Evolutionary conservation across 2,329 filamentous ascomycete genomes (phyloP).

Genomic region (Colletotrichum ledebouriae): DNA sequence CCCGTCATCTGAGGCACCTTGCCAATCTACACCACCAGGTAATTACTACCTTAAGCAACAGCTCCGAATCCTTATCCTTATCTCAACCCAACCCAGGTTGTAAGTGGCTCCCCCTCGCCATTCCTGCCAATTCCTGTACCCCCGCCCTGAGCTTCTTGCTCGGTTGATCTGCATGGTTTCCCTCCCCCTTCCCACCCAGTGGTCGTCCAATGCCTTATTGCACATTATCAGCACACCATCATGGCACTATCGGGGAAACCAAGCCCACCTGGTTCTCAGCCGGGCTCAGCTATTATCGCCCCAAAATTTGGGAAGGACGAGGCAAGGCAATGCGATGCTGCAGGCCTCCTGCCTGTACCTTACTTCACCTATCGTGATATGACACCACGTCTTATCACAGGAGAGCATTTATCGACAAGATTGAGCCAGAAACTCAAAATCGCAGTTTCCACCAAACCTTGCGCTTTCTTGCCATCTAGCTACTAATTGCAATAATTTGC

Average conservation of each 20-base stretch:
- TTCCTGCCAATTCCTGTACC: background rate
- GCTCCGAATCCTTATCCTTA: conserved; percentile 19
- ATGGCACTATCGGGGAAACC: conserved; percentile 12
- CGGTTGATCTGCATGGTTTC: conserved; percentile 15
- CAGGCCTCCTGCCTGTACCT: conserved; percentile 32
- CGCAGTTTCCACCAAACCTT: conserved; percentile 9
- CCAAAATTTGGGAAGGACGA: conserved; percentile 17
- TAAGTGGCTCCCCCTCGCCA: conserved; percentile 38
- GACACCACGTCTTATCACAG: conserved; percentile 24
- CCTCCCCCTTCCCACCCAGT: conserved; percentile 4
- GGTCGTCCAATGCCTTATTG: conserved; percentile 32
- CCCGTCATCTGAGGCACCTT: too few species aligned
- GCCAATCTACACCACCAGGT: background rate
- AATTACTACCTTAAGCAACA: background rate
- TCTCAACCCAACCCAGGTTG: conserved; percentile 17
- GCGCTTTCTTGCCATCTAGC: background rate
- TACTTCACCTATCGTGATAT: conserved; percentile 26
- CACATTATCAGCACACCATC: conserved; percentile 39
- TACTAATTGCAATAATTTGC: conserved; percentile 24
- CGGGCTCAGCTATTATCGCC: conserved; percentile 28
- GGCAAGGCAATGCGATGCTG: conserved; percentile 10
- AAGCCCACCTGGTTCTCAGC: conserved; percentile 23
- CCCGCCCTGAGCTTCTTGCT: conserved; percentile 13
- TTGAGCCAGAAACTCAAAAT: conserved; percentile 27
- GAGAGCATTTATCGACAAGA: conserved; percentile 16